Evolutionary conservation across 2,329 filamentous ascomycete genomes (phyloP), one percentile per base, ranked within the genome.

Genomic region (Dissoconium aciculare): DNA sequence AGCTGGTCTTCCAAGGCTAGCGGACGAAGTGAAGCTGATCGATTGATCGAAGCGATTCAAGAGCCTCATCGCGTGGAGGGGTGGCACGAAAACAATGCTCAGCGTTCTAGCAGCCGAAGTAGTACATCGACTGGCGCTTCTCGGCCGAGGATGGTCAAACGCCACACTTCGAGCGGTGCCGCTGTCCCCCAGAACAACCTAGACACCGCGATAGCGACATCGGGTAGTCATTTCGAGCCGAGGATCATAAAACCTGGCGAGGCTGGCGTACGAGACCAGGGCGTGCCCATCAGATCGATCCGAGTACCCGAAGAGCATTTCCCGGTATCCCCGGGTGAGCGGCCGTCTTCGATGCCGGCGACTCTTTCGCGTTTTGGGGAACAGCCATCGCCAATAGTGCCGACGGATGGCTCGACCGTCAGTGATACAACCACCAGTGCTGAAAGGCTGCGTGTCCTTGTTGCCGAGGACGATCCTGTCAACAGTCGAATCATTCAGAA

Each of bases 391-490:
- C 29, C 26, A 12, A 5, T 14, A 13, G 9, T 15, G 15, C 13
- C 27, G 10, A 11, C 29, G 5, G 27, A 28, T 8, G 27, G 27
- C 12, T 27, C 15, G 39, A 12, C 29, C 36, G 29, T 28, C 10
- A 30, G 46, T n/a, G 34, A 40, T 11, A 27, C 34, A 15, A 32
- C 38, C 4, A 37, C 40, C 6, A 35, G 38, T 13, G 41, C 57
- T 1, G 53, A 63, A 2, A 55, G 67, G 21, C 60, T 83, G 40
- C 64, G 67, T 11, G 71, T 91, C 2, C 62, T 92, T 13, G 71
- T 92, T 19, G 84, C 84, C 0, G 84, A 92, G 48, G 84, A 93
- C 42, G 83, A 92, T 44, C 81, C 82, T 0, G 74, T 91, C 43
- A 92, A 92, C 44, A 80, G 80, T 55, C 78, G 74, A 36, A 80